A percentile compares a stretch with the other conserved stretches of the same genome.
phyloP scores from a whole-genome alignment of 176 grass and related monocot genomes.

The Tillandsia leiboldiana region DNA sequence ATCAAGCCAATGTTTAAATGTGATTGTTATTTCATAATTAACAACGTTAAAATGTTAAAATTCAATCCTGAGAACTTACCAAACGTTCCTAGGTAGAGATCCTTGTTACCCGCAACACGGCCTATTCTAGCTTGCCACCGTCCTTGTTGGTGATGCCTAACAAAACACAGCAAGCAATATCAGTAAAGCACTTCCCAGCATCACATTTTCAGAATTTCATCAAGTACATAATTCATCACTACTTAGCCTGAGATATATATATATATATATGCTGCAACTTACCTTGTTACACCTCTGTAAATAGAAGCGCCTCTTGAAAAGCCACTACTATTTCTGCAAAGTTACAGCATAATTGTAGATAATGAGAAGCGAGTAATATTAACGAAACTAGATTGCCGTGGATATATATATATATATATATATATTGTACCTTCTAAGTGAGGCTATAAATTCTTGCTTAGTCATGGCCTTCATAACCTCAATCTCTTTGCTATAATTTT shows the following conservation, averaged over 20 bases:
- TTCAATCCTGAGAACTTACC: slow-evolving; percentile 26
- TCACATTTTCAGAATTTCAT: too few relatives aligned
- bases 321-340: slow-evolving; percentile 33
- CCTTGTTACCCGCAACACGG: slow-evolving; percentile 92
- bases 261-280: neutral
- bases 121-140: slow-evolving; percentile 98
- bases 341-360: neutral
- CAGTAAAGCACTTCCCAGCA: too few relatives aligned
- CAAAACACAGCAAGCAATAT: neutral
- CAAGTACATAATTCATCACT: too few relatives aligned
- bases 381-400: neutral
- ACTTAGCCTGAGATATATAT: neutral
- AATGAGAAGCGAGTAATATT: neutral
- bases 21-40: too few relatives aligned
- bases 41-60: too few relatives aligned
- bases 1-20: too few relatives aligned
- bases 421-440: slow-evolving; percentile 9
- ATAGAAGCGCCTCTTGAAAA: slow-evolving; percentile 91
- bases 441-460: slow-evolving; percentile 15
- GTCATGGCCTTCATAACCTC: slow-evolving; percentile 21
- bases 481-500: slow-evolving; percentile 9
- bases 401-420: neutral
- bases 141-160: slow-evolving; percentile 90
- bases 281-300: slow-evolving; percentile 74
- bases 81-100: slow-evolving; percentile 93